Evolutionary conservation across 768 basidiomycete species (phyloP), one percentile per base, ranked within the genome.

Genomic region (Panaeolus cyanescens): DNA sequence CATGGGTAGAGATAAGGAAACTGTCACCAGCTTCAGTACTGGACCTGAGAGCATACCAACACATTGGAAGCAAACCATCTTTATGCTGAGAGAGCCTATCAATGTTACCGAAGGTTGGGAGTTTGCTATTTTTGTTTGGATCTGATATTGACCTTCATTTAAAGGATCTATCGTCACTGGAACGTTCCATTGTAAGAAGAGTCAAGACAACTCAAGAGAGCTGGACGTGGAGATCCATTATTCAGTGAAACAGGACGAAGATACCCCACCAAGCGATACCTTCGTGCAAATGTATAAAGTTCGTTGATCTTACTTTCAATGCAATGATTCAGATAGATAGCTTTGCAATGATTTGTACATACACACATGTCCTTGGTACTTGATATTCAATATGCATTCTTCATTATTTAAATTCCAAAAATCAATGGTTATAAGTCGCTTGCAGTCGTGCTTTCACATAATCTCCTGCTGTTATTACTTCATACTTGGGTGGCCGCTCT

Each of bases 21-120:
- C 76, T 34, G 77, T 87, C 7, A 85, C 83, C 5, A 93, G 91
- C 72, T 93, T 99, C 75, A 96, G 93, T 67, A 99, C 96, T 0
- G 93, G 96, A 0, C 95, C 96, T 9, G 77, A 77, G 67, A 95
- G 92, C 60, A 85, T 85, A 22, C 87, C 93, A 9, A 99, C 96
- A 28, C 96, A 99, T 72, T 99, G 96, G 96, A 95, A 95, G 71
- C 96, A 99, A 71, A 95, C 96, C 0, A 67, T 94, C 2, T 97
- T 99, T 75, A 74, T 99, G 65, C 80, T 99, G 60, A 79, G 84
- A 50, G 87, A 95, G 59, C 91, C 93, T 0, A 84, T 98, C 56
- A 69, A 73, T n/a, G 87, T 92, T 1, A 81, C 84, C 3, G 88
- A 92, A 79, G 93, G 93, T 90, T 37, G 15, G 85, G 74, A 25